A percentile compares a stretch with the other conserved stretches of the same genome.
Conservation (phyloP, 164 flowering plant genomes). For the Euptelea pleiosperma region DNA sequence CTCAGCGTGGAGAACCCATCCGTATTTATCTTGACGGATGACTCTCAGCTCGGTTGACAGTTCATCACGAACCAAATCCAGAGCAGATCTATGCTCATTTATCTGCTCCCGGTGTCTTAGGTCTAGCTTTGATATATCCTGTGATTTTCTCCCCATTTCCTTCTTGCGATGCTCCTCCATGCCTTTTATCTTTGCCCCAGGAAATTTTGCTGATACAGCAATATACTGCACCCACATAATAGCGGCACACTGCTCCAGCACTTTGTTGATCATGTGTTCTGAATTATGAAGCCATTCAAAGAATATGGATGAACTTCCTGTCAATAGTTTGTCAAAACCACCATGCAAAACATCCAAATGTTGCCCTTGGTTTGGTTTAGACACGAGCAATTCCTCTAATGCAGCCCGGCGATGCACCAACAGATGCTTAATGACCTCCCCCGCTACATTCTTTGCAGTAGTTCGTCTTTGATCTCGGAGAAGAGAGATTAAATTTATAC, state of each 20-base stretch:
- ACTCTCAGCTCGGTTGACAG: slow-evolving; percentile 95
- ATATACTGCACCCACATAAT: slow-evolving; percentile 97
- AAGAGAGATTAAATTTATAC: slow-evolving; percentile 81
- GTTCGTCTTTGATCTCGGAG: slow-evolving; percentile 60
- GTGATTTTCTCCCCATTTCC: slow-evolving; percentile 74
- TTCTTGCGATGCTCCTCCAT: slow-evolving; percentile 89
- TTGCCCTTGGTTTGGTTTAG: slow-evolving; percentile 83
- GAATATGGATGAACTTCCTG: slow-evolving; percentile 61
- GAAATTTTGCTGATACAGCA: slow-evolving; percentile 87
- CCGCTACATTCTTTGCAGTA: slow-evolving; percentile 61
- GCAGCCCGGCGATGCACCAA: slow-evolving; percentile 88
- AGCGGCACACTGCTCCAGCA: slow-evolving; percentile 86
- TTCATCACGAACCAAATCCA: slow-evolving; percentile 85
- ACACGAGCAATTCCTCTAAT: slow-evolving; percentile 85
- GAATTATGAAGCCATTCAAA: slow-evolving; percentile 78
- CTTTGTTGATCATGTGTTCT: slow-evolving; percentile 66
- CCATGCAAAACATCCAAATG: slow-evolving; percentile 84
- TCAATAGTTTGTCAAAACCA: slow-evolving; percentile 87
- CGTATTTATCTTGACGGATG: slow-evolving; percentile 96
- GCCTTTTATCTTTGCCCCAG: slow-evolving; percentile 88
- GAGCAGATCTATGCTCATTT: slow-evolving; percentile 86
- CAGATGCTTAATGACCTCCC: slow-evolving; percentile 75
- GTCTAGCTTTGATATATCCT: slow-evolving; percentile 63
- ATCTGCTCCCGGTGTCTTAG: slow-evolving; percentile 82
- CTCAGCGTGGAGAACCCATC: slow-evolving; percentile 99